A percentile compares a stretch with the other conserved stretches of the same genome.
phyloP scores from a whole-genome alignment of 2,329 filamentous ascomycete genomes.

The Neofusicoccum sp. region DNA sequence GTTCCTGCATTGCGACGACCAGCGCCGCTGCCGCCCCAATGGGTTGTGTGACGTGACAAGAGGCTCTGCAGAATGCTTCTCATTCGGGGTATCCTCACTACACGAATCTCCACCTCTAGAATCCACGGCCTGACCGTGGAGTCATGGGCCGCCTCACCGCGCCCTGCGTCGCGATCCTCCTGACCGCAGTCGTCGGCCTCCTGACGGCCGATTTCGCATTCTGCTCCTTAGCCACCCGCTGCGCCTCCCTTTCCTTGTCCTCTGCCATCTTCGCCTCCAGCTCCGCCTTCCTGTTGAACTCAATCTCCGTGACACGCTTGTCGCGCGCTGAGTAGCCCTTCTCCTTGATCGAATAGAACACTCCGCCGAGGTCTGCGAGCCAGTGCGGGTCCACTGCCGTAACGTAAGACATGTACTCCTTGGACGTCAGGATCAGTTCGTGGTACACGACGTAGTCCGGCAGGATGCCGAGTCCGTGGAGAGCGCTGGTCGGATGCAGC shows the following conservation, averaged over 20 bases:
- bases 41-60: background rate
- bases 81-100: slow-evolving; percentile 4
- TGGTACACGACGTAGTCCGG: slow-evolving; percentile 98
- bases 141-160: slow-evolving; percentile 14
- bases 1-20: background rate
- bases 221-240: slow-evolving; percentile 46
- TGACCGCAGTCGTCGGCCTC: slow-evolving; percentile 14
- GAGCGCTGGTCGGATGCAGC: slow-evolving; percentile 87
- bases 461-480: slow-evolving; percentile 90
- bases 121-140: slow-evolving; percentile 11
- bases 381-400: slow-evolving; percentile 96
- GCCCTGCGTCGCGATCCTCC: slow-evolving; percentile 17
- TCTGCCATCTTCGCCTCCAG: slow-evolving; percentile 90
- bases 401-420: slow-evolving; percentile 98
- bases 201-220: slow-evolving; percentile 21
- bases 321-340: slow-evolving; percentile 91
- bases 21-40: background rate
- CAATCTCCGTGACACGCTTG: slow-evolving; percentile 83
- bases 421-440: slow-evolving; percentile 93
- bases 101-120: background rate
- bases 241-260: slow-evolving; percentile 72
- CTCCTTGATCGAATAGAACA: slow-evolving; percentile 97
- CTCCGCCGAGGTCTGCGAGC: slow-evolving; percentile 93
- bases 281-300: slow-evolving; percentile 91
- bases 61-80: background rate